Base-by-base conservation (phyloP, 495 filamentous ascomycete species). In the Neurospora sp. region DNA sequence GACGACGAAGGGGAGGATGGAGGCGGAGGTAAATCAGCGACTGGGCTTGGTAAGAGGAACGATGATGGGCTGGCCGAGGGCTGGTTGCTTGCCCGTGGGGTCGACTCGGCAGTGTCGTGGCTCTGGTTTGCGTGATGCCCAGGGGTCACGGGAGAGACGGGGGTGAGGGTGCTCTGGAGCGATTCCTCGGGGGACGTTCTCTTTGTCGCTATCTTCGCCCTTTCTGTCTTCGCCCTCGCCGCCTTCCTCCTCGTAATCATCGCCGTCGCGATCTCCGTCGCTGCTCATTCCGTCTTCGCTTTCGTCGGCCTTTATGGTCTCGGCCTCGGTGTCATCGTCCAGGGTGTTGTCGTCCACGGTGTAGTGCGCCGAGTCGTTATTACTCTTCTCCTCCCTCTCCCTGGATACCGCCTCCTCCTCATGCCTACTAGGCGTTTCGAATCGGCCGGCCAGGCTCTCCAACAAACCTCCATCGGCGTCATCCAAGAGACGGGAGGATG, bases 371-470 rank as follows among this genome's bases (percentile, higher is more conserved):
- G 11, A 27, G 6, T 48, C n/a, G 8, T 11, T 8, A 16, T 16
- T 2, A 0, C 5, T 0, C 11, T 14, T 59, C 10, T 14, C 5
- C 5, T 31, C 11, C 3, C 1, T 11, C 3, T 0, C 11, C 4
- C 2, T 2, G 11, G 20, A 3, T 31, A 27, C 11, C 6, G 3
- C 27, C 27, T 31, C 12, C 11, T 61, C 5, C 0, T 31, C 6
- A 5, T 27, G 0, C 0, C 6, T 16, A 0, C 6, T 16, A 0
- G 2, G 5, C 1, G 11, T 16, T 1, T 61, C 5, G 5, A 5
- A 31, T 0, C 12, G 48, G 5, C 48, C 22, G 6, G 5, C 22
- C 2, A 61, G 48, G 5, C 11, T 61, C 0, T 31, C 48, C 12
- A 0, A 0, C 2, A 61, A 8, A 12, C 48, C 22, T 14, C 48